These are phyloP conservation scores for Saccharomycopsis selenospora DNA, from an alignment of 805 yeast species.

Conservation along the genomic window DNA sequence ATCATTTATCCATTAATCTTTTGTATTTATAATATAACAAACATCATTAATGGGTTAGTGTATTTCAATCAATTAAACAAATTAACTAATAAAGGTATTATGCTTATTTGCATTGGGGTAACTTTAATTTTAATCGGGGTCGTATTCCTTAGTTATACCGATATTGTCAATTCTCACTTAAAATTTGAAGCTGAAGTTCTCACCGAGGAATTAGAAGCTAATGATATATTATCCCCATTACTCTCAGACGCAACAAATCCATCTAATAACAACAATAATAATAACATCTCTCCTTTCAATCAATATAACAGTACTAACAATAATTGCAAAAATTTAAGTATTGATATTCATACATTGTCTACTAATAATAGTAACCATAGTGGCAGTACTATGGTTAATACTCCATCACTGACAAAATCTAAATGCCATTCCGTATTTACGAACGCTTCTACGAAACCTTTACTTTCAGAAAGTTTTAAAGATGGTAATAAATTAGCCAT, in stretches of 20 bases:
- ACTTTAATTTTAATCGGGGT: constrained; percentile 49
- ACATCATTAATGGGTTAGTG: constrained; percentile 58
- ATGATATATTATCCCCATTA: neutral
- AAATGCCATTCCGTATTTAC: neutral
- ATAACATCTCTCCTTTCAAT: neutral
- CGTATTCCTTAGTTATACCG: constrained; percentile 51
- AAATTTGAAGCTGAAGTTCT: constrained; percentile 1
- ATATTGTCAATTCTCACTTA: constrained; percentile 25
- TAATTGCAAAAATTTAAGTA: neutral
- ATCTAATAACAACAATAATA: neutral
- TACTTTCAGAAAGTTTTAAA: neutral
- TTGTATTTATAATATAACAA: constrained; percentile 69
- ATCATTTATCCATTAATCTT: constrained; percentile 79
- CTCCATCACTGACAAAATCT: neutral
- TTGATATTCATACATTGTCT: neutral
- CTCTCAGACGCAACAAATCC: neutral
- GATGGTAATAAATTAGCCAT: neutral
- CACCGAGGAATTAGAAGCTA: constrained; percentile 1
- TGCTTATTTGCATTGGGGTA: constrained; percentile 44
- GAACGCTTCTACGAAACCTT: neutral
- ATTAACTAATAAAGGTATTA: constrained; percentile 30
- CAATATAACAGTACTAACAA: neutral
- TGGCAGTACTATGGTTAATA: neutral
- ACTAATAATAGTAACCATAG: neutral
- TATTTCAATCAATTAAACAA: constrained; percentile 45